A percentile compares a stretch with the other conserved stretches of the same genome.
phyloP scores from a whole-genome alignment of 2,329 filamentous ascomycete genomes.

The Mycosphaerella arachidis region DNA sequence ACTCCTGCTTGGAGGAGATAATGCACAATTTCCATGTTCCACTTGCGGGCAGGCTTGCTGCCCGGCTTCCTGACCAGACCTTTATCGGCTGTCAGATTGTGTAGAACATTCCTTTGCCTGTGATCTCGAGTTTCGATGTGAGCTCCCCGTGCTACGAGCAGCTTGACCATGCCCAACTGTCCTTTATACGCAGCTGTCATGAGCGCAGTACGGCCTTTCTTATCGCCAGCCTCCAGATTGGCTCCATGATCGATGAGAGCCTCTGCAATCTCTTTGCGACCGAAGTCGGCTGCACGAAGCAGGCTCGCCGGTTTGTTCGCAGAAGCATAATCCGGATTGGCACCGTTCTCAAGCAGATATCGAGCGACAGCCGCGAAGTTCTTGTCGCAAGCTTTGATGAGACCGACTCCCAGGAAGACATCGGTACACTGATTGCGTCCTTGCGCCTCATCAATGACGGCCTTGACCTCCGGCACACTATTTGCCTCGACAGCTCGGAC shows the following conservation, averaged over 20 bases:
- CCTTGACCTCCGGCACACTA: slow-evolving; percentile 32
- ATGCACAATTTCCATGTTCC: slow-evolving; percentile 20
- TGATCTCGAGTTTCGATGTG: slow-evolving; percentile 22
- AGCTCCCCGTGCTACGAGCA: slow-evolving; percentile 33
- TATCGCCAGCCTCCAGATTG: slow-evolving; percentile 34
- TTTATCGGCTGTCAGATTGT: slow-evolving; percentile 43
- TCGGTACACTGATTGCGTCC: slow-evolving; percentile 36
- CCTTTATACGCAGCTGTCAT: slow-evolving; percentile 44
- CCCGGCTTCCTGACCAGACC: slow-evolving; percentile 13
- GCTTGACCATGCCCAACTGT: slow-evolving; percentile 36
- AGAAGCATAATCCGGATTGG: slow-evolving; percentile 33
- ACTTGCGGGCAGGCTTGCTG: slow-evolving; percentile 13
- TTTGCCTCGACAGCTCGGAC: slow-evolving; percentile 39
- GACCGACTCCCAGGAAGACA: slow-evolving; percentile 37
- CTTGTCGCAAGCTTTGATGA: slow-evolving; percentile 40
- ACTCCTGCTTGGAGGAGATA: slow-evolving; percentile 23
- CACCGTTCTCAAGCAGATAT: slow-evolving; percentile 37
- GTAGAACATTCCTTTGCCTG: slow-evolving; percentile 30
- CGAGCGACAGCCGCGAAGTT: slow-evolving; percentile 26
- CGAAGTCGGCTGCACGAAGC: slow-evolving; percentile 21
- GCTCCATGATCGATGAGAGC: slow-evolving; percentile 19
- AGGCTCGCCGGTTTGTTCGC: slow-evolving; percentile 21
- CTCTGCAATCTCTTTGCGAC: slow-evolving; percentile 13
- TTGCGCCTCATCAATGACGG: slow-evolving; percentile 33
- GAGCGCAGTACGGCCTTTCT: slow-evolving; percentile 42